Base-by-base conservation (phyloP, 2,329 filamentous ascomycete species). In the Knoxdaviesia capensis region DNA sequence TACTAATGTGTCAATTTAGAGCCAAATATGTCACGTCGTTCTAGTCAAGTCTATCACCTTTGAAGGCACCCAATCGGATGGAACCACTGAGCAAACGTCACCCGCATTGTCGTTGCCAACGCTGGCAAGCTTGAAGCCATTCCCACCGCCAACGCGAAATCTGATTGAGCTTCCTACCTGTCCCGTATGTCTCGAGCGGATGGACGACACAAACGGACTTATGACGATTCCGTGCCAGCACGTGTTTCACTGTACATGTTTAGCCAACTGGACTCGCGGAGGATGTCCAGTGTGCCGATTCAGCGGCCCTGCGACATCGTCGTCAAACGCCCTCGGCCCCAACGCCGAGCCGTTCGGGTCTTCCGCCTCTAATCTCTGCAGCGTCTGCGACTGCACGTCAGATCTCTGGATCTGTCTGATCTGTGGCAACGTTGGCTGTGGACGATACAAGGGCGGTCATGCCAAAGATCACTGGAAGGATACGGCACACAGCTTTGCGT, bases 151-250 rank as follows among this genome's bases (percentile, higher is more conserved):
- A 2, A 94, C 88, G 1, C 82, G 87, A 1, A 80, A 83, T 40
- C 68, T 96, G 1, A 71, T 94, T 42, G 90, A 98, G 60, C 65
- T 98, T 8, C 90, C 90, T 2, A 96, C 90, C 1, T 98, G 90
- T 49, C 87, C 90, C 0, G 90, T 98, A 7, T 98, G 90, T 50
- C 69, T 98, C 5, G 90, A 98, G 57, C 79, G 88, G 39, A 98
- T 98, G 90, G 90, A 98, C 53, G 88, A 96, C 56, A 94, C 87
- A 0, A 92, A 86, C 0, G 90, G 90, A 0, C 66, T 98, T 3
- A 74, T 98, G 54, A 98, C 90, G 1, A 96, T 96, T 36, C 78
- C 92, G 31, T 98, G 90, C 55, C 88, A 96, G 53, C 90, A 98
- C 53, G 85, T 96, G 41, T 98, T 98, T 55, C 90, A 98, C 57